These are phyloP conservation scores for Paraglomus occultum DNA, from an alignment of 192 early-diverging fungal genomes.

Conservation along the genomic window DNA sequence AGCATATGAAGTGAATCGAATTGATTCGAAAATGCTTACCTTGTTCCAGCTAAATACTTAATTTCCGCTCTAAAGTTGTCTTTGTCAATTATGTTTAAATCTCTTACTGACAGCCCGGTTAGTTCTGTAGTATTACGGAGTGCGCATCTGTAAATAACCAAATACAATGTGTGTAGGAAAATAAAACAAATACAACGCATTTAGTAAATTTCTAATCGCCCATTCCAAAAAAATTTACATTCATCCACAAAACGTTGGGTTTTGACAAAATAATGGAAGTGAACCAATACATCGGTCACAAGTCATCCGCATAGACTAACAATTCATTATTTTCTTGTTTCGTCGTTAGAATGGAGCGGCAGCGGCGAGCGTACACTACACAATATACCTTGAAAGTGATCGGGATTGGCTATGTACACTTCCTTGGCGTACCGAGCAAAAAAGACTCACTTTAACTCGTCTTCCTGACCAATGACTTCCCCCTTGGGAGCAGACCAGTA, in stretches of 20 bases:
- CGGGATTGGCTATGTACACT: too few relatives aligned
- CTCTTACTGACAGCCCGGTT: constrained; percentile 67
- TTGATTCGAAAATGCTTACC: constrained; percentile 35
- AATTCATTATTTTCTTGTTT: not conserved
- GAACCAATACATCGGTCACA: not conserved
- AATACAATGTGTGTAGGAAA: not conserved
- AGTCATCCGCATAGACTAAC: not conserved
- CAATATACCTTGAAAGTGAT: too few relatives aligned
- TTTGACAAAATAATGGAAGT: not conserved
- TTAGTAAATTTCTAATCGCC: not conserved
- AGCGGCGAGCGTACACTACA: not conserved
- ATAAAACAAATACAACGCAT: constrained; percentile 28
- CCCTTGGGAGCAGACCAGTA: constrained; percentile 87
- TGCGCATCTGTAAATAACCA: constrained; percentile 59
- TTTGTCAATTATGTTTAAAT: constrained; percentile 71
- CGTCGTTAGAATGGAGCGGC: not conserved
- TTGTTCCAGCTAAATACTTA: constrained; percentile 77
- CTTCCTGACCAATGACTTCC: constrained; percentile 71
- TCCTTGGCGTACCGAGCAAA: not conserved
- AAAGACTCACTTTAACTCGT: constrained; percentile 73
- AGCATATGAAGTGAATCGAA: not conserved
- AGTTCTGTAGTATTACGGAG: constrained; percentile 72
- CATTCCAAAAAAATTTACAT: not conserved
- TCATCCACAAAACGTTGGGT: not conserved
- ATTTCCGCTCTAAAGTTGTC: constrained; percentile 73